Percentiles rank a stretch among this genome's conserved stretches.
These are phyloP conservation scores for Veloporphyrellus conicus DNA, from an alignment of 1,284 basidiomycete genomes.

Conservation along the genomic window DNA sequence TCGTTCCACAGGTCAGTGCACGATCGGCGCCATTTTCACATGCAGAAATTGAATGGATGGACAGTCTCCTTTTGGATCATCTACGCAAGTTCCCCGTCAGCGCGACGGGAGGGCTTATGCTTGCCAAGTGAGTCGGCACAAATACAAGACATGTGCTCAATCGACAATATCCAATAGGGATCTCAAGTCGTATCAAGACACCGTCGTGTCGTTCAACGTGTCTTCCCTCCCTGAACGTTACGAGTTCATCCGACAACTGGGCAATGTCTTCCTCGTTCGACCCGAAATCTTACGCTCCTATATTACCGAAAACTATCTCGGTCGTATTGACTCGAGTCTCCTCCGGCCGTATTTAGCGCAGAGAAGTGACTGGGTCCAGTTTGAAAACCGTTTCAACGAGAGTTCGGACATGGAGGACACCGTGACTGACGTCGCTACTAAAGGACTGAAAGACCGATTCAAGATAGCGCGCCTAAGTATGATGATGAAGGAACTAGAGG, in stretches of 20 bases:
- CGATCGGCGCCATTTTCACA: background rate
- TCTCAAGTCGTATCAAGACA: slow-evolving; percentile 95
- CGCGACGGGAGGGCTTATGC: slow-evolving; percentile 94
- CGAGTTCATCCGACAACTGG: slow-evolving; percentile 96
- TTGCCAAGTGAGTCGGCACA: slow-evolving; percentile 75
- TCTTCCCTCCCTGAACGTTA: slow-evolving; percentile 89
- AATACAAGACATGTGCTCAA: background rate
- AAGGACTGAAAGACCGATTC: slow-evolving; percentile 64
- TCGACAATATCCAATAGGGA: slow-evolving; percentile 54
- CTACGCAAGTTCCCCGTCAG: slow-evolving; percentile 95
- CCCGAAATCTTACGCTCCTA: slow-evolving; percentile 91
- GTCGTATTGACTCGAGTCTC: slow-evolving; percentile 82
- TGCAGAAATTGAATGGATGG: slow-evolving; percentile 8
- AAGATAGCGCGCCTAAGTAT: slow-evolving; percentile 64
- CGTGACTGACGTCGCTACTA: slow-evolving; percentile 39
- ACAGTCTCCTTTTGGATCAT: slow-evolving; percentile 88
- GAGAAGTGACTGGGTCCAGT: slow-evolving; percentile 84
- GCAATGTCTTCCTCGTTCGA: slow-evolving; percentile 93
- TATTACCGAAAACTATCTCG: slow-evolving; percentile 87
- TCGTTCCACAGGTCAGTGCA: slow-evolving; percentile 80
- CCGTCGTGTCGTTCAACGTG: slow-evolving; percentile 76
- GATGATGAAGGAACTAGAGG: slow-evolving; percentile 82
- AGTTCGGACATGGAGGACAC: slow-evolving; percentile 44
- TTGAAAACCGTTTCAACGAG: slow-evolving; percentile 72
- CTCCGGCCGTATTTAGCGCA: slow-evolving; percentile 89